Conservation (phyloP, 2,329 filamentous ascomycete genomes). For the Verticillium longisporum region DNA sequence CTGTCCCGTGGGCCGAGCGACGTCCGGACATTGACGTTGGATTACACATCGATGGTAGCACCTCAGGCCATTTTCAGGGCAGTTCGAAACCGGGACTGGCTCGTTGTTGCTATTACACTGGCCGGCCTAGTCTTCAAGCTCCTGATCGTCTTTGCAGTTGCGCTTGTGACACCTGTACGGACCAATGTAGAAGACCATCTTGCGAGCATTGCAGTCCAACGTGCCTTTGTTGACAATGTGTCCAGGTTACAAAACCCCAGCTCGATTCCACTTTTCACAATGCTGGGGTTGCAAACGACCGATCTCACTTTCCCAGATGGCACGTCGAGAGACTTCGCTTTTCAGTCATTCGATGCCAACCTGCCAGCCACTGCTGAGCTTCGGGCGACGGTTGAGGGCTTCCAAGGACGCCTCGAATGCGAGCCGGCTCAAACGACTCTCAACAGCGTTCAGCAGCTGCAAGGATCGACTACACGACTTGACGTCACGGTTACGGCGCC, state of each 20-base stretch:
- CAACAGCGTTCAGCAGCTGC: conserved; percentile 14
- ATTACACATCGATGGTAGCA: conserved; percentile 24
- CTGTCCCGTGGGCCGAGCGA: conserved; percentile 20
- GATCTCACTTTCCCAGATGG: conserved; percentile 22
- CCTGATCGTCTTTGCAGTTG: conserved; percentile 26
- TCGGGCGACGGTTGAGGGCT: conserved; percentile 25
- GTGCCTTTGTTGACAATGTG: conserved; percentile 22
- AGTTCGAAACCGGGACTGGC: conserved; percentile 23
- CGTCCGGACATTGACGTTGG: conserved; percentile 26
- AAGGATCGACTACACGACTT: conserved; percentile 13
- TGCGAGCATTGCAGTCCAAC: conserved; percentile 17
- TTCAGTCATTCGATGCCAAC: conserved; percentile 22
- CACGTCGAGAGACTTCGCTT: conserved; percentile 23
- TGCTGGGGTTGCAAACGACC: conserved; percentile 22
- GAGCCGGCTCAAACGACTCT: conserved; percentile 19
- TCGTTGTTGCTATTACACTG: conserved; percentile 19
- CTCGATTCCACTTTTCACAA: conserved; percentile 14
- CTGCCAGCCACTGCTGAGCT: conserved; percentile 16
- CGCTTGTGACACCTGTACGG: conserved; percentile 24
- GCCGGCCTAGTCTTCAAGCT: conserved; percentile 23
- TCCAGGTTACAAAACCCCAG: neutral
- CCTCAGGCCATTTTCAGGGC: conserved; percentile 20
- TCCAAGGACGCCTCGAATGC: conserved; percentile 24
- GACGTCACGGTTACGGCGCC: conserved; percentile 20
- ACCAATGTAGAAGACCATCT: conserved; percentile 17